These are phyloP conservation scores for Dictyostelium intermedium DNA, from an alignment of 78 protist species.

Conservation along the genomic window DNA sequence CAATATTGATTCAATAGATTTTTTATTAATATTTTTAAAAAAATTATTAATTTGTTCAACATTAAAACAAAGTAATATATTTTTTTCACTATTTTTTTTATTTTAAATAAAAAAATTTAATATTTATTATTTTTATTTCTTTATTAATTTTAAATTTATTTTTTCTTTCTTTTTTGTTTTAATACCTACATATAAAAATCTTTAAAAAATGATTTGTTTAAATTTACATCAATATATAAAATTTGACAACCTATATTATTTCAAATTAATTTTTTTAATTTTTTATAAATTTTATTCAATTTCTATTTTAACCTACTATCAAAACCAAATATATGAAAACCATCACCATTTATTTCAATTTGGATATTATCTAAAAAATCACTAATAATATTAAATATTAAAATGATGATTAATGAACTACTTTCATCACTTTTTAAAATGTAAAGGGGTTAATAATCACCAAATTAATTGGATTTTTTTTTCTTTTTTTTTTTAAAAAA, in stretches of 20 bases:
- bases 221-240: conserved; percentile 20
- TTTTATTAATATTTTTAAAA: not conserved
- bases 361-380: conserved; percentile 13
- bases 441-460: not conserved
- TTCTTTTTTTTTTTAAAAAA: not conserved
- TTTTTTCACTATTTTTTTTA: not conserved
- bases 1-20: not conserved
- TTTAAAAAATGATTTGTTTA: conserved; percentile 18
- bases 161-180: too few relatives aligned
- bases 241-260: conserved; percentile 10
- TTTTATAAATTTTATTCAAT: not conserved
- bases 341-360: not conserved
- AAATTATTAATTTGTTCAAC: not conserved
- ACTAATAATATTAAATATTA: not conserved
- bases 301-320: not conserved
- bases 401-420: not conserved
- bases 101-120: not conserved
- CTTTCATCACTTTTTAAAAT: not conserved
- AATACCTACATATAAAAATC: not conserved
- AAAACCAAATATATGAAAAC: conserved; percentile 36
- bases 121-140: not conserved
- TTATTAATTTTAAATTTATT: not conserved
- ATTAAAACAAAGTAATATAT: conserved; percentile 3
- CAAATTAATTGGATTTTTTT: too few relatives aligned
- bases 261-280: too few relatives aligned